Evolutionary conservation across 1,139 yeast species (phyloP).

Genomic region (Scheffersomyces segobiensis): DNA sequence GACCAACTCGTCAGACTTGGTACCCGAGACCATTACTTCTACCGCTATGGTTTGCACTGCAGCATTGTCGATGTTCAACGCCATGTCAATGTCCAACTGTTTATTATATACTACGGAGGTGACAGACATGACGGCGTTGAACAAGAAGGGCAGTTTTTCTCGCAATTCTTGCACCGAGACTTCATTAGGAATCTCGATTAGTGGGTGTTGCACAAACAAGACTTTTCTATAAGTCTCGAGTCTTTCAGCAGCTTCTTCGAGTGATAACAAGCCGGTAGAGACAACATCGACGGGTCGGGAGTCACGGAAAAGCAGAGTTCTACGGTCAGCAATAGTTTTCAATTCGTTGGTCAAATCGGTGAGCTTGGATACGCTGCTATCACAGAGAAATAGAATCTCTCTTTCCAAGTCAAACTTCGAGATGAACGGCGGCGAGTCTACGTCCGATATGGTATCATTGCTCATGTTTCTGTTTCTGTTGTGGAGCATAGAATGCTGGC

Average conservation of each 20-base stretch:
- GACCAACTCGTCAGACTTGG: conserved; percentile 67
- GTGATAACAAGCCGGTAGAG: conserved; percentile 44
- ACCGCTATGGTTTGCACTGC: conserved; percentile 59
- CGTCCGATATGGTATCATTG: conserved; percentile 7
- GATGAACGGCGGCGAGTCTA: conserved; percentile 30
- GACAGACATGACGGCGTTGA: conserved; percentile 65
- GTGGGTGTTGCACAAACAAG: conserved; percentile 49
- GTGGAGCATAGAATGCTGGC: conserved; percentile 2
- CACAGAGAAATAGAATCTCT: conserved; percentile 37
- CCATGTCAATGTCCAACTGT: conserved; percentile 30
- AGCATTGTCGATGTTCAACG: conserved; percentile 51
- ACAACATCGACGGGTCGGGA: conserved; percentile 42
- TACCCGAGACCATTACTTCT: conserved; percentile 71
- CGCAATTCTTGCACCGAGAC: conserved; percentile 50
- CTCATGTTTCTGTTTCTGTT: conserved; percentile 1
- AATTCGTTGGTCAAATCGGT: conserved; percentile 41
- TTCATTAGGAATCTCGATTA: conserved; percentile 50
- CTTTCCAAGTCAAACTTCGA: conserved; percentile 34
- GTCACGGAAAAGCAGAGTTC: conserved; percentile 31
- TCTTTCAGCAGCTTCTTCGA: conserved; percentile 51
- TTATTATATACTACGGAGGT: conserved; percentile 47
- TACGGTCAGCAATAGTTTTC: conserved; percentile 36
- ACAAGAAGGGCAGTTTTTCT: conserved; percentile 55
- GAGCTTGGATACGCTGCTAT: conserved; percentile 25
- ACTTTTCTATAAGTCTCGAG: conserved; percentile 41